These are phyloP conservation scores for Lachnellula arida DNA, from an alignment of 2,329 filamentous ascomycete genomes.

Conservation along the genomic window DNA sequence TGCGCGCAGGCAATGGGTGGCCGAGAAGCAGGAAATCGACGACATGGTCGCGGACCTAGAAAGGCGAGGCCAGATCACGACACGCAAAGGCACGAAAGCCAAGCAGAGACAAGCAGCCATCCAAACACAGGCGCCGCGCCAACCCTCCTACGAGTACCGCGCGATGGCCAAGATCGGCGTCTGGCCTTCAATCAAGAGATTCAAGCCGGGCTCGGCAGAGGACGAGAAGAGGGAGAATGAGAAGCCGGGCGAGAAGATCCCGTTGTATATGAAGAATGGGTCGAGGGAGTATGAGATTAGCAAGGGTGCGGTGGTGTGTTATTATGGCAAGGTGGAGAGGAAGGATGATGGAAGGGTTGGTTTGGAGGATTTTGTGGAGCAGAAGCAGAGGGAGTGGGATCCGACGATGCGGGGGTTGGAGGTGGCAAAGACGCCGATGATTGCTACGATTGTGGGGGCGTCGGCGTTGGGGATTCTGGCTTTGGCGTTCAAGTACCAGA, in stretches of 20 bases:
- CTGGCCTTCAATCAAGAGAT: constrained; percentile 21
- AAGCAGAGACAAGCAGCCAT: background rate
- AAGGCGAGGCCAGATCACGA: background rate
- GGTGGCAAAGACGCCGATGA: background rate
- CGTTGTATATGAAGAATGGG: constrained; percentile 13
- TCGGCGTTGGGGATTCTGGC: background rate
- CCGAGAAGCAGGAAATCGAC: background rate
- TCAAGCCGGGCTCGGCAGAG: constrained; percentile 16
- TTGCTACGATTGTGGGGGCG: background rate
- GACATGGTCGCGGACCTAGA: background rate
- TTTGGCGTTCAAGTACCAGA: background rate
- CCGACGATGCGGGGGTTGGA: background rate
- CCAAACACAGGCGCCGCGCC: background rate
- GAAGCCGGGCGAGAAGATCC: background rate
- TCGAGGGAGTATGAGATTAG: constrained; percentile 15
- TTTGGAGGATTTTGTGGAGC: constrained; percentile 5
- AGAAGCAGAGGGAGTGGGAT: constrained; percentile 5
- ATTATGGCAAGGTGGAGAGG: constrained; percentile 13
- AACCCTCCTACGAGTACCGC: constrained; percentile 3
- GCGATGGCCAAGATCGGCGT: constrained; percentile 18
- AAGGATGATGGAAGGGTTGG: background rate
- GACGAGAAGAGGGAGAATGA: constrained; percentile 5
- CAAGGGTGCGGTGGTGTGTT: constrained; percentile 15
- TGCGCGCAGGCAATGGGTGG: background rate
- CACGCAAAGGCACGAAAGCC: background rate